These are phyloP conservation scores for Solanum chilense DNA, from an alignment of 257 asterid species.

Conservation along the genomic window DNA sequence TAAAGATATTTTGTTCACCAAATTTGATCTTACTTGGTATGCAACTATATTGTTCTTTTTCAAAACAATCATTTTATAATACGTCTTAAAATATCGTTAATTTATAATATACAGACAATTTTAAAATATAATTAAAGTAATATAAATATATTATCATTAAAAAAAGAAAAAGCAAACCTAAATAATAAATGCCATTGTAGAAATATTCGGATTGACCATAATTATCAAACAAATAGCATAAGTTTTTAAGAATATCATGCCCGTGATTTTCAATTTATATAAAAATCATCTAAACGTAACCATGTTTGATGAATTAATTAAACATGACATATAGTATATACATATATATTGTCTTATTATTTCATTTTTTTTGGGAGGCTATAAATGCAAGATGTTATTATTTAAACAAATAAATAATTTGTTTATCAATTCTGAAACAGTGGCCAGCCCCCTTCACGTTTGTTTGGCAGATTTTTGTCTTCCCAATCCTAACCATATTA, in stretches of 20 bases:
- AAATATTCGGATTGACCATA: neutral
- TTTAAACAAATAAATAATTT: neutral
- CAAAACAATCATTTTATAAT: neutral
- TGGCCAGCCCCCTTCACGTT: constrained; percentile 5
- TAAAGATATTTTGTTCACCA: neutral
- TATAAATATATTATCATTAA: neutral
- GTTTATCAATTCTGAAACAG: neutral
- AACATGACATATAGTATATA: neutral
- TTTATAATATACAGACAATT: neutral
- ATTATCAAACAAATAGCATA: neutral
- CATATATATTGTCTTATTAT: neutral
- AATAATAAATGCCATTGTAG: neutral
- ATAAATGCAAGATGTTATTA: neutral
- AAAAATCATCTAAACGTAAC: neutral
- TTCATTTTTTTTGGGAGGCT: neutral
- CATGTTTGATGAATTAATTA: neutral
- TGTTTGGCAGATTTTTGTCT: constrained; percentile 6
- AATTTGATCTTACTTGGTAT: neutral
- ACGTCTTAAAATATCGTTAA: neutral
- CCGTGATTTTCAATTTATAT: neutral
- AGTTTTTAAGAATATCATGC: neutral
- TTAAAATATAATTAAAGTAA: neutral
- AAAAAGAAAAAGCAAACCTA: neutral
- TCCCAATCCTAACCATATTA: neutral
- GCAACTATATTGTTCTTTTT: neutral